phyloP scores from a whole-genome alignment of 1,139 yeast species.

The Yamadazyma pseudoaaseri region DNA sequence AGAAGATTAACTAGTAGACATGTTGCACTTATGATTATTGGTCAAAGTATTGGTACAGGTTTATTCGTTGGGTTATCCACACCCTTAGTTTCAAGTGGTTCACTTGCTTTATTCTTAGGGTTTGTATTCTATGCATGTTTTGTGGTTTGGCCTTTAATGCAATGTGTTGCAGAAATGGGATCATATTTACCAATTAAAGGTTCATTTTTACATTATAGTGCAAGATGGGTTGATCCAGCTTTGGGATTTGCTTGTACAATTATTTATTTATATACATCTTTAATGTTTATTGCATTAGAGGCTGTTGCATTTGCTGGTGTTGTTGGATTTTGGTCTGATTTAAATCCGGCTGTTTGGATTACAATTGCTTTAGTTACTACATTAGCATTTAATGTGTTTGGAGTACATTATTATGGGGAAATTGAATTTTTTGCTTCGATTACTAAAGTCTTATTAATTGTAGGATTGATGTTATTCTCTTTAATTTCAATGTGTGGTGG shows the following conservation, averaged over 20 bases:
- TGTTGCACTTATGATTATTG: conserved; percentile 48
- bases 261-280: conserved; percentile 35
- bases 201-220: conserved; percentile 34
- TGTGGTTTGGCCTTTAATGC: conserved; percentile 42
- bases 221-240: conserved; percentile 41
- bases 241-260: conserved; percentile 39
- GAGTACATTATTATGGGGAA: conserved; percentile 42
- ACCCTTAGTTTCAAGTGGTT: conserved; percentile 36
- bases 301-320: conserved; percentile 35
- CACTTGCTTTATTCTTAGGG: conserved; percentile 37
- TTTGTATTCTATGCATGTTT: conserved; percentile 33
- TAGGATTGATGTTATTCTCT: conserved; percentile 40
- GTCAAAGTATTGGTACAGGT: conserved; percentile 54
- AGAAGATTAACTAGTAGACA: conserved; percentile 45
- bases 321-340: conserved; percentile 40
- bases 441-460: conserved; percentile 36
- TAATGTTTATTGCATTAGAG: conserved; percentile 40
- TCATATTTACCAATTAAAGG: conserved; percentile 41
- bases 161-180: conserved; percentile 41
- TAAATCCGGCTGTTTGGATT: conserved; percentile 36
- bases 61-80: conserved; percentile 37
- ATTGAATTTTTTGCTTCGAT: conserved; percentile 37
- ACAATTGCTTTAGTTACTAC: conserved; percentile 29
- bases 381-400: conserved; percentile 31
- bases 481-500: conserved; percentile 43